phyloP scores from a whole-genome alignment of 129 eudicot species.

The Rutidosis leptorrhynchoides region DNA sequence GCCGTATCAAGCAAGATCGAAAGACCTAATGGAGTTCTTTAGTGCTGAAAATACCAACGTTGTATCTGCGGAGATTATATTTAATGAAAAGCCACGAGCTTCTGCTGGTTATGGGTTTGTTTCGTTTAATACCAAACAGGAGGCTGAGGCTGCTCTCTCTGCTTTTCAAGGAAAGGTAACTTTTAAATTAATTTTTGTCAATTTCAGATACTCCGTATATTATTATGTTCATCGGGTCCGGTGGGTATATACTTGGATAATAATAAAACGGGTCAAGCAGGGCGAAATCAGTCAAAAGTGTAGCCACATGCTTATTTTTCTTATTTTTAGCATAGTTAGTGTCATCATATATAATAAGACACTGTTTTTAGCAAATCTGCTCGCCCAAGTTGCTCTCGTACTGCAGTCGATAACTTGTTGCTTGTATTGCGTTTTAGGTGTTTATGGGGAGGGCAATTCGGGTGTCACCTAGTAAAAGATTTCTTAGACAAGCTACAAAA shows the following conservation, averaged over 20 bases:
- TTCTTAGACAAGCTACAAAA: slow-evolving; percentile 66
- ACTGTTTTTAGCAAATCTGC: no score
- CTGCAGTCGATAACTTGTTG: no score
- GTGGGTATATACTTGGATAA: slow-evolving; percentile 1
- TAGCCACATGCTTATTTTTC: neutral
- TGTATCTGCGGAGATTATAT: slow-evolving; percentile 78
- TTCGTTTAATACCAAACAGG: slow-evolving; percentile 64
- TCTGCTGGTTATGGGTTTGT: slow-evolving; percentile 91
- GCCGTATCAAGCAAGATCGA: slow-evolving; percentile 62
- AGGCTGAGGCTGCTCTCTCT: slow-evolving; percentile 73
- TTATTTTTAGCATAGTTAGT: neutral
- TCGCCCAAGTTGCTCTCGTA: no score
- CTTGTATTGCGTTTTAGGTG: slow-evolving; percentile 36
- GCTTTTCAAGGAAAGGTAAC: slow-evolving; percentile 82
- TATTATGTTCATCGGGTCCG: neutral
- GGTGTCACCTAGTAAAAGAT: slow-evolving; percentile 61
- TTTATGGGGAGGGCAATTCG: slow-evolving; percentile 84
- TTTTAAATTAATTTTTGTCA: neutral
- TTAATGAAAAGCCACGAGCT: slow-evolving; percentile 54
- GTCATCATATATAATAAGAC: neutral
- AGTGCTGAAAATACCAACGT: slow-evolving; percentile 49
- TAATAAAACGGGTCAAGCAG: neutral
- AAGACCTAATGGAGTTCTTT: slow-evolving; percentile 82
- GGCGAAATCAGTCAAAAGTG: neutral
- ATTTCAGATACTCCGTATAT: slow-evolving; percentile 3